phyloP scores from a whole-genome alignment of 2,329 filamentous ascomycete genomes.

The Botrytis byssoidea region DNA sequence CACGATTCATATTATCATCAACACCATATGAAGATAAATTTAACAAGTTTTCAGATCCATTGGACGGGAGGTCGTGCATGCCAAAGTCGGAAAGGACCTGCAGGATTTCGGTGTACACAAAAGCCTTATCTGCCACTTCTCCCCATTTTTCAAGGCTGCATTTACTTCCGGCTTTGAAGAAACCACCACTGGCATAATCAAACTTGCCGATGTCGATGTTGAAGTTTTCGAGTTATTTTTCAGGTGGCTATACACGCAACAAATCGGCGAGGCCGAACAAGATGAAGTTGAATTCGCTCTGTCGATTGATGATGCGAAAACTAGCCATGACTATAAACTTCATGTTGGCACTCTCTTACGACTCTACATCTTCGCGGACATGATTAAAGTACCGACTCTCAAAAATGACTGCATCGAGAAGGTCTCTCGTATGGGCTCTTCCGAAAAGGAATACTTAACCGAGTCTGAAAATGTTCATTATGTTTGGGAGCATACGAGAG shows the following conservation, averaged over 20 bases:
- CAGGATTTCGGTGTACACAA: slow-evolving; percentile 29
- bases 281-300: not conserved
- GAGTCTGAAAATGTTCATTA: not conserved
- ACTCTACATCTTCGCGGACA: slow-evolving; percentile 25
- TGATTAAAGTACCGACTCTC: not conserved
- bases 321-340: not conserved
- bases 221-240: slow-evolving; percentile 22
- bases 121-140: slow-evolving; percentile 25
- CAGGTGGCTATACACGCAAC: slow-evolving; percentile 24
- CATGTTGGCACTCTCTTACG: not conserved
- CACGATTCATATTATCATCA: not conserved
- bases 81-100: slow-evolving; percentile 19
- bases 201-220: slow-evolving; percentile 1
- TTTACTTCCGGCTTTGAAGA: slow-evolving; percentile 25
- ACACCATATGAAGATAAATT: not conserved
- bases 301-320: no score
- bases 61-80: slow-evolving; percentile 21
- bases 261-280: not conserved
- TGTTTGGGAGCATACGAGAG: slow-evolving; percentile 18
- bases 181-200: slow-evolving; percentile 20
- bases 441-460: not conserved
- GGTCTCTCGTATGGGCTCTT: not conserved
- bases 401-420: slow-evolving; percentile 19
- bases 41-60: not conserved
- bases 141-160: slow-evolving; percentile 28